Base-by-base conservation (phyloP, 441 rosid species). In the Adansonia madagascariensis region DNA sequence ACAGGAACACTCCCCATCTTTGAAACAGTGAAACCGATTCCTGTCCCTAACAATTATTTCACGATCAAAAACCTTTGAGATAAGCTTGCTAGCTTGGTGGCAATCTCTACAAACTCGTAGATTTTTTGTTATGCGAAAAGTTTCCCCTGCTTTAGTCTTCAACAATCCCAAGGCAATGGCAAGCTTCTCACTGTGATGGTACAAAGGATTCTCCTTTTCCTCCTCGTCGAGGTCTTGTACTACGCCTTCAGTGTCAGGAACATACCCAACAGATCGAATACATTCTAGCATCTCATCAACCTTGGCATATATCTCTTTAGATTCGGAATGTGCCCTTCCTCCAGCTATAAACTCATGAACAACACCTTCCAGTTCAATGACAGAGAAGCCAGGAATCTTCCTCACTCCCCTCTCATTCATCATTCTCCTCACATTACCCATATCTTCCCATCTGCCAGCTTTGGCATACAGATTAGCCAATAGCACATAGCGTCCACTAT, bases 391-490 rank as follows among this genome's bases (percentile, higher is more conserved):
- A 9, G 84, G 80, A 53, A 70, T 52, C 71, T 86, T 88, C 77
- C 70, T 81, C 44, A 86, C 86, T 39, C 82, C 72, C 27, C 87
- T 82, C n/a, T 85, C 84, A 59, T 80, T 79, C 91, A 88, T 88
- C 78, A 80, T 46, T 53, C 82, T 84, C 74, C 91, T 81, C 39
- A 84, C 71, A 0, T 75, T 75, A 12, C 63, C 88, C 18, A 79
- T 83, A 60, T 84, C 84, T 75, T 86, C 82, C 81, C 79, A 84
- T 84, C 73, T 77, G 6, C 84, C 82, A 0, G 77, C 77, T 1
- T 66, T 74, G 14, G 80, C 82, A 44, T 78, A 80, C 18, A 84
- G 6, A 67, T 81, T 81, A 10, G 82, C 81, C 6, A 81, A 31
- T 22, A 79, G 41, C 24, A 84, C 68, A 18, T 84, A 81, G 12